Percentiles rank a stretch among this genome's conserved stretches.
Conservation (phyloP, 768 basidiomycete species). For the Lyophyllum decastes region DNA sequence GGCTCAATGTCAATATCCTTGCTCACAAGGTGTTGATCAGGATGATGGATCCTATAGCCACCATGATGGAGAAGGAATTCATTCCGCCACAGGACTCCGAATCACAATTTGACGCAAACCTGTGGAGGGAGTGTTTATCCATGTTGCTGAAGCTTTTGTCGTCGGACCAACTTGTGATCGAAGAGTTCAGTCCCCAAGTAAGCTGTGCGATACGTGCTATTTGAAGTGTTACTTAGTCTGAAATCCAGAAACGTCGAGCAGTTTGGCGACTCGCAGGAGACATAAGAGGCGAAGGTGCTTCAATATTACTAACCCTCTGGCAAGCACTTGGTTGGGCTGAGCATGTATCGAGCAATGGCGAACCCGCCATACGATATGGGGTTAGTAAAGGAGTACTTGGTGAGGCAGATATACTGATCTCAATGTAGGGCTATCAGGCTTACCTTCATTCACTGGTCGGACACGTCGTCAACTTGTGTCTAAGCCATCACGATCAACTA, state of each 20-base stretch:
- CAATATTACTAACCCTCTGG: constrained; percentile 81
- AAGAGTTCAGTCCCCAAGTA: constrained; percentile 94
- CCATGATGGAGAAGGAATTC: constrained; percentile 78
- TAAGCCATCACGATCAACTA: constrained; percentile 93
- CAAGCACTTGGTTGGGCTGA: constrained; percentile 81
- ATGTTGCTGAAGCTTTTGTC: constrained; percentile 85
- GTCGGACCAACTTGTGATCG: constrained; percentile 90
- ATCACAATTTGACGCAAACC: constrained; percentile 65
- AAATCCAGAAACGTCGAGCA: constrained; percentile 81
- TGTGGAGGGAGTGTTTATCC: constrained; percentile 83
- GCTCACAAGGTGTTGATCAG: constrained; percentile 88
- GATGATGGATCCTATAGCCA: constrained; percentile 81
- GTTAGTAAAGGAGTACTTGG: constrained; percentile 43
- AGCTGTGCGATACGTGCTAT: constrained; percentile 13
- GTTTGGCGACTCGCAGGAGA: constrained; percentile 97
- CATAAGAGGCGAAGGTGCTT: constrained; percentile 88
- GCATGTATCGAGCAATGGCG: constrained; percentile 49
- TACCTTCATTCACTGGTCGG: constrained; percentile 84
- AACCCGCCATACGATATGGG: constrained; percentile 63
- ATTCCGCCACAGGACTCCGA: constrained; percentile 69
- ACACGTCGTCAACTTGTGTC: constrained; percentile 86
- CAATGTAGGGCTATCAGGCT: constrained; percentile 75
- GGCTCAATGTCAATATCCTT: constrained; percentile 90
- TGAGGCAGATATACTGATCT: constrained; percentile 9
- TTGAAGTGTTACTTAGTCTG: constrained; percentile 5